phyloP scores from a whole-genome alignment of 1,284 basidiomycete genomes.

The Irpex rosettiformis region DNA sequence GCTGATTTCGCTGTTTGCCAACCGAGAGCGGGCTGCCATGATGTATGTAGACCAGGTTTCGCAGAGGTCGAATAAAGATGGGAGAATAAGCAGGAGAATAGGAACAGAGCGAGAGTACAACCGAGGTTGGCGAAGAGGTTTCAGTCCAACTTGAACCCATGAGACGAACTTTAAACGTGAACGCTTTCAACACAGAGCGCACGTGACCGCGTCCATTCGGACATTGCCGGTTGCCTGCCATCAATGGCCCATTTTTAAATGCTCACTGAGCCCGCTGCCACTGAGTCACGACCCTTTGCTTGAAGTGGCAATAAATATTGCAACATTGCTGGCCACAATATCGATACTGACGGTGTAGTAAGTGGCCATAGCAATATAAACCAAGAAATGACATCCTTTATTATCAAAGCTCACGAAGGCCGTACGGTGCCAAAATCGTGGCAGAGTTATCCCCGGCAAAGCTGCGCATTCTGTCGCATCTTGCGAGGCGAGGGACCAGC shows the following conservation, averaged over 20 bases:
- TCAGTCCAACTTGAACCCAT: not conserved
- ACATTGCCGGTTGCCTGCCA: not conserved
- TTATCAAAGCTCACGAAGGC: slow-evolving; percentile 58
- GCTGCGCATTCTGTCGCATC: slow-evolving; percentile 66
- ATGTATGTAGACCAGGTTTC: slow-evolving; percentile 16
- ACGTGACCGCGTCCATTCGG: not conserved
- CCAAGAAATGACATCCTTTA: slow-evolving; percentile 61
- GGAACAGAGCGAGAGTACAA: not conserved
- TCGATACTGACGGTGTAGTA: too few relatives aligned
- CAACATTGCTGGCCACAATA: too few relatives aligned
- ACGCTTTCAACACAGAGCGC: slow-evolving; percentile 1
- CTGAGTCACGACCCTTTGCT: too few relatives aligned
- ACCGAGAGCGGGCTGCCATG: slow-evolving; percentile 10
- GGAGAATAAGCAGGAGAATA: not conserved
- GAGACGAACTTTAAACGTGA: not conserved
- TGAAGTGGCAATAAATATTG: too few relatives aligned
- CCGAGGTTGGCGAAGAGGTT: not conserved
- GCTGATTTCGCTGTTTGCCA: slow-evolving; percentile 31
- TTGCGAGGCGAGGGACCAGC: slow-evolving; percentile 44
- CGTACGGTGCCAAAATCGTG: slow-evolving; percentile 43
- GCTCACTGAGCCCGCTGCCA: too few relatives aligned
- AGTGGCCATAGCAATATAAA: not conserved
- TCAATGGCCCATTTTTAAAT: not conserved
- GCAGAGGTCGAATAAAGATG: slow-evolving; percentile 8
- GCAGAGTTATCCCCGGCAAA: slow-evolving; percentile 38